Evolutionary conservation across 768 basidiomycete species (phyloP), one percentile per base, ranked within the genome.

Genomic region (Cystofilobasidium bisporidii): DNA sequence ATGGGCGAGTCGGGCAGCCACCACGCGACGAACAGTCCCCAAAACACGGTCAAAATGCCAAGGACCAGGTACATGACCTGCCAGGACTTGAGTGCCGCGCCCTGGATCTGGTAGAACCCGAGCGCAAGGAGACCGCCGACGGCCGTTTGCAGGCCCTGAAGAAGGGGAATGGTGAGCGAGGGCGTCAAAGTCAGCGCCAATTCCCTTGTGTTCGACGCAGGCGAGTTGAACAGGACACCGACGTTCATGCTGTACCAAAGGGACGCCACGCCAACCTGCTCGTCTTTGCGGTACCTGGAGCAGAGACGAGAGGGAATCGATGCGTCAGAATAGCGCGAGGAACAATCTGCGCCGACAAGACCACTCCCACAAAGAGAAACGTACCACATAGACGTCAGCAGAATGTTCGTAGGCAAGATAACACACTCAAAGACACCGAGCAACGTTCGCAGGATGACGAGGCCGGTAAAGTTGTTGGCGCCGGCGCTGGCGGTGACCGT

Each of bases 21-120:
- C 76, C 78, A 81, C 18, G 79, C 65, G 36, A 83, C 80, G 72
- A 81, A 81, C 4, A 80, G 41, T 9, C 82, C 82, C 81, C 82
- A 83, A 0, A 77, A 75, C 62, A 82, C 79, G 12, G 80, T 82
- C n/a, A 80, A 38, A 24, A 64, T 45, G 30, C 63, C 79, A 1
- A 73, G 71, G 28, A 72, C 64, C 32, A 74, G 61, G 69, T 71
- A 74, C 33, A 74, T 62, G 1, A 70, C 67, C 71, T 83, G 82
- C 82, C 82, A 83, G 67, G 81, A 81, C 69, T 81, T 80, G 47
- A 82, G 72, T 2, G 73, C 72, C 1, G 76, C 75, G n/a, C 75
- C 70, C 6, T 80, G 69, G 56, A 82, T 76, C 56, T 81, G 81
- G 47, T 28, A 53, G 28, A 67, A 67, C 0, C 47, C 65, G 22